Evolutionary conservation across 371 early-diverging fungal species (phyloP), one percentile per base, ranked within the genome.

Genomic region (Circinella minor): DNA sequence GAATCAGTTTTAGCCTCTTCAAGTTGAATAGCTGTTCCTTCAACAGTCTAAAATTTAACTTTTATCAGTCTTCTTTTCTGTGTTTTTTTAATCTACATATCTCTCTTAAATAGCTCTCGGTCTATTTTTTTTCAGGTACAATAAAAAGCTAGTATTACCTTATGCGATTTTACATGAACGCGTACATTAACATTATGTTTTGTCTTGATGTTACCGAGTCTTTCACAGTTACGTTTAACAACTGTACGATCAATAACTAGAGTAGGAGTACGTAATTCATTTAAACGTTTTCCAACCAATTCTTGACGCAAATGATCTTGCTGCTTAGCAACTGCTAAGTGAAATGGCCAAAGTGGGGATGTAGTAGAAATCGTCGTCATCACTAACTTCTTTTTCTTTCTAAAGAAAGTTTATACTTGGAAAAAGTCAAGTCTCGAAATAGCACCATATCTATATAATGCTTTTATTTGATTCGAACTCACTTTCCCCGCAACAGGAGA

Each of bases 81-180:
- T 51, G 10, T 55, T 63, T 20, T 36, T 47, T 36, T 61, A 34
- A 20, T 15, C 15, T 36, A 7, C 11, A 15, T 17, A n/a, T 43
- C 4, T 39, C 18, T 34, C 17, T 62, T 17, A 62, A 1, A n/a
- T 5, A n/a, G 47, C 7, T 20, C 46, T 55, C 49, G 55, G 36
- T 47, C 43, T 43, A 9, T 43, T 11, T 43, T 43, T 43, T 43
- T 43, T 6, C 11, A 43, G 6, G 9, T 9, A 43, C 43, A 43
- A 43, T 43, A 43, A 43, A 43, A 43, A 54, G 15, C 9, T 6
- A 54, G 27, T 6, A 20, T 20, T 77, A 83, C 83, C 76, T 84
- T 84, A 64, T 81, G 81, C n/a, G 84, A 78, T 70, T 84, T 84
- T 37, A 84, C 75, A 48, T 84, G 84, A 1, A 79, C 73, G 37